phyloP scores from a whole-genome alignment of 2,329 filamentous ascomycete species.

The Cryoendolithus antarcticus region DNA sequence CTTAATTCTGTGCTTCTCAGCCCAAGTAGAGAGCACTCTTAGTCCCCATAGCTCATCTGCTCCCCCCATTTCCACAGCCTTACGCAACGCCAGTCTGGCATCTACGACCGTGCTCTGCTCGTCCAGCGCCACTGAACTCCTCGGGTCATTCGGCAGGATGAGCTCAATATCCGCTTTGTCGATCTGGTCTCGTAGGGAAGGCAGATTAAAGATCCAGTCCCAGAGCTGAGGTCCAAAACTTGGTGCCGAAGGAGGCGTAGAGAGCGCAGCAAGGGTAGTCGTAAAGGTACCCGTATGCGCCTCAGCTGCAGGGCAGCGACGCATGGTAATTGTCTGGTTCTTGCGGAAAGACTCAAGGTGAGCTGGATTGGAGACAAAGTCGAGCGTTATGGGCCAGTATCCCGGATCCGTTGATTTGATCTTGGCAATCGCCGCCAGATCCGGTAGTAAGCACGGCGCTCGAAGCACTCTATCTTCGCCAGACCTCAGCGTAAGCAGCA shows the following conservation, averaged over 20 bases:
- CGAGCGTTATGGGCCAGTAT: slow-evolving; percentile 72
- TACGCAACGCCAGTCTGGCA: slow-evolving; percentile 51
- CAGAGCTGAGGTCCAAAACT: slow-evolving; percentile 37
- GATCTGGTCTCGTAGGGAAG: slow-evolving; percentile 34
- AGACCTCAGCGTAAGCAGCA: slow-evolving; percentile 16
- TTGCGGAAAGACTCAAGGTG: slow-evolving; percentile 53
- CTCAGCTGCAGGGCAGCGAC: slow-evolving; percentile 44
- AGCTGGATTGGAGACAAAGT: slow-evolving; percentile 52
- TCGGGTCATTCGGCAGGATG: slow-evolving; percentile 27
- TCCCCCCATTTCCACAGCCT: slow-evolving; percentile 31
- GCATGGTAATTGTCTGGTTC: slow-evolving; percentile 63
- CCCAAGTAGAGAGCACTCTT: slow-evolving; percentile 53
- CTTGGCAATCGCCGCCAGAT: slow-evolving; percentile 48
- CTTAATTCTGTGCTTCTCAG: slow-evolving; percentile 31
- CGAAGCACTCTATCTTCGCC: slow-evolving; percentile 22
- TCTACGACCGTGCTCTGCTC: slow-evolving; percentile 55
- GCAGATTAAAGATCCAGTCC: slow-evolving; percentile 62
- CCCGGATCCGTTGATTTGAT: slow-evolving; percentile 52
- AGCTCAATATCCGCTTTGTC: slow-evolving; percentile 51
- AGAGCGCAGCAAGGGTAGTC: slow-evolving; percentile 62
- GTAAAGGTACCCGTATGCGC: slow-evolving; percentile 49
- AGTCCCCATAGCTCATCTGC: slow-evolving; percentile 50
- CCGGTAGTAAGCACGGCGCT: slow-evolving; percentile 50
- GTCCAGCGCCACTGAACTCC: slow-evolving; percentile 37
- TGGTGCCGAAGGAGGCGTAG: slow-evolving; percentile 17